phyloP scores from a whole-genome alignment of 78 protist species.

The slime mould (Dictyostelium discoideum) region DNA sequence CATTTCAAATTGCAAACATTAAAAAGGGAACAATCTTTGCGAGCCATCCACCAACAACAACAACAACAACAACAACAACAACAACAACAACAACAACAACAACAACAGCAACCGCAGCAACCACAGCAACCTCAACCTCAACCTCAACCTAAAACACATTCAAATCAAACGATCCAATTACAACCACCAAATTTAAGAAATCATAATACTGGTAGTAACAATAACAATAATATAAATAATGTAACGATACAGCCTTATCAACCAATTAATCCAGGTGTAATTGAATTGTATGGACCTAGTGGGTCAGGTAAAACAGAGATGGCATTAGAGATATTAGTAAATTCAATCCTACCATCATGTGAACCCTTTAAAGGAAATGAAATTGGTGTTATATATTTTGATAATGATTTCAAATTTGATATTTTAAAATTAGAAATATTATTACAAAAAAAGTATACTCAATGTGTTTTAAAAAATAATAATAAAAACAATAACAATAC shows the following conservation, averaged over 20 bases:
- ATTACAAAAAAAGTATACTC: not conserved
- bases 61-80: not conserved
- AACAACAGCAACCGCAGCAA: not conserved
- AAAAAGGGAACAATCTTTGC: not conserved
- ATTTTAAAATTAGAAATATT: not conserved
- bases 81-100: not conserved
- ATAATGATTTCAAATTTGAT: constrained; percentile 72
- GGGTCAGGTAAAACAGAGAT: constrained; percentile 22
- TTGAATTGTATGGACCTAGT: constrained; percentile 35
- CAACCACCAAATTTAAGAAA: not conserved
- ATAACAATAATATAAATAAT: not conserved
- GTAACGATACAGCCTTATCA: not conserved
- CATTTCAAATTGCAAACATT: not conserved
- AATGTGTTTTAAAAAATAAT: not conserved
- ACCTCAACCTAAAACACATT: not conserved
- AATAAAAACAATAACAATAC: not conserved
- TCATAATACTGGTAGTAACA: not conserved
- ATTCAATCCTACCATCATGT: not conserved
- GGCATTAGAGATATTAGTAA: not conserved
- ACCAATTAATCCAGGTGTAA: constrained; percentile 29
- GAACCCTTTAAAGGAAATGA: constrained; percentile 32
- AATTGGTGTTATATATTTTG: constrained; percentile 63
- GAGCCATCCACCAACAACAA: not conserved
- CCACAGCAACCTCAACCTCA: not conserved
- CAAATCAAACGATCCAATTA: not conserved